Base-by-base conservation (phyloP, 2,329 filamentous ascomycete genomes). In the Periglandula ipomoeae region DNA sequence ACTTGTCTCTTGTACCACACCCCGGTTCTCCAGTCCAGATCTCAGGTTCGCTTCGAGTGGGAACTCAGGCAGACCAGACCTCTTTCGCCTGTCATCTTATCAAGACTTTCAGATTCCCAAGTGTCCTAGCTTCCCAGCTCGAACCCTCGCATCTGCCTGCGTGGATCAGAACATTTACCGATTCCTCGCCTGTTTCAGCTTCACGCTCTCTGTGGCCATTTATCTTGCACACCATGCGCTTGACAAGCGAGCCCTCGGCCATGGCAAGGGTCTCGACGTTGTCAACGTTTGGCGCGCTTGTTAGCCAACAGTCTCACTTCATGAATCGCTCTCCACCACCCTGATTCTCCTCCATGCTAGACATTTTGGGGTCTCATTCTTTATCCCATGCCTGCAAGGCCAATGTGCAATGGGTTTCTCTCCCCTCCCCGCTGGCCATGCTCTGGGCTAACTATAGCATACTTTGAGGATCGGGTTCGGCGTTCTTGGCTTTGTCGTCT, bases 401-500 rank as follows among this genome's bases (percentile, higher is more conserved):
- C 38, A 17, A 41, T 5, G 20, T 24, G 13, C 39, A 6, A 11
- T 26, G 20, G 2, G 10, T 24, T 35, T 13, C 26, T 19, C 19
- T 41, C 15, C 20, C 19, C 13, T 23, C 17, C 8, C 8, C 20
- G 17, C 34, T 6, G 17, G 8, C 10, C 44, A n/a, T 8, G 19
- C 20, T 39, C 23, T 39, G 23, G 32, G 37, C 43, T 30, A 30
- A 35, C 23, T 44, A 37, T 45, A 32, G 37, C n/a, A 45, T 35
- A 45, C 5, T 3, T 32, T 20, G 43, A 45, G 32, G 4, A 37
- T 37, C 30, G n/a, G 32, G 37, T 35, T 37, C 43, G 32, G 35
- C 44, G 10, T 19, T 24, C 38, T 26, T 46, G 39, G 39, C 44
- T 40, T 44, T 10, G 38, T 51, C 42, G 49, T 55, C 43, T 49